Percentiles rank a stretch among this genome's conserved stretches.
Evolutionary conservation across 1,284 basidiomycete genomes (phyloP).

Genomic region (Schizopora paradoxa): DNA sequence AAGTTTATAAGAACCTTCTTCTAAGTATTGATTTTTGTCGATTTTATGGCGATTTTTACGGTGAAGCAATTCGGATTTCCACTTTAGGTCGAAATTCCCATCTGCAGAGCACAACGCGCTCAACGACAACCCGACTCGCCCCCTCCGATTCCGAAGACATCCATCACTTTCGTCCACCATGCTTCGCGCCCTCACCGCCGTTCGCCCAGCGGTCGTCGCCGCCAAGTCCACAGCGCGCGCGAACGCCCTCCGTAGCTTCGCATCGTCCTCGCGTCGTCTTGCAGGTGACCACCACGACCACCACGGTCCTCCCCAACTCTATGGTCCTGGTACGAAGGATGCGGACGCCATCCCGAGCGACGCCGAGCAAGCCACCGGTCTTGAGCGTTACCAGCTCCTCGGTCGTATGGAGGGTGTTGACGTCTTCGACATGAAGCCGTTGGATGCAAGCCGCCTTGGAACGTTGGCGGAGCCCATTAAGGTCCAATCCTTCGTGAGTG

Average conservation of each 20-base stretch:
- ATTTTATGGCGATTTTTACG: no score
- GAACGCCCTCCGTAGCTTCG: not conserved
- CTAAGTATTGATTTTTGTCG: no score
- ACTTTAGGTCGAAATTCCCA: no score
- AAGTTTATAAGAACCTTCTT: no score
- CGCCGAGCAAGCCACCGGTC: conserved; percentile 90
- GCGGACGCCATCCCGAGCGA: conserved; percentile 76
- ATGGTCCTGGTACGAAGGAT: conserved; percentile 68
- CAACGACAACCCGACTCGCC: no score
- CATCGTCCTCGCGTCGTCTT: conserved; percentile 39
- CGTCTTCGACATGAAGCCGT: conserved; percentile 86
- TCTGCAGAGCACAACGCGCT: no score
- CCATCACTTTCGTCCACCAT: conserved; percentile 30
- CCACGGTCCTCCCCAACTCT: conserved; percentile 57
- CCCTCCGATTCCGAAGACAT: no score
- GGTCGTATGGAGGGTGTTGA: conserved; percentile 86
- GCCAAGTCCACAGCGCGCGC: conserved; percentile 23
- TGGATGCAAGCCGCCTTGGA: conserved; percentile 84
- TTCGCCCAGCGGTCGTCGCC: conserved; percentile 32
- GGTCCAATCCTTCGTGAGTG: conserved; percentile 81
- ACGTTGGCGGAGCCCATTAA: conserved; percentile 86
- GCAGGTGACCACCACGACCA: conserved; percentile 46
- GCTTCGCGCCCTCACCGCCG: conserved; percentile 35
- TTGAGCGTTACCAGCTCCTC: conserved; percentile 91
- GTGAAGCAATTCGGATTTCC: no score